Evolutionary conservation across 2,329 filamentous ascomycete species (phyloP).

Genomic region (Lasiodiplodia gonubiensis): DNA sequence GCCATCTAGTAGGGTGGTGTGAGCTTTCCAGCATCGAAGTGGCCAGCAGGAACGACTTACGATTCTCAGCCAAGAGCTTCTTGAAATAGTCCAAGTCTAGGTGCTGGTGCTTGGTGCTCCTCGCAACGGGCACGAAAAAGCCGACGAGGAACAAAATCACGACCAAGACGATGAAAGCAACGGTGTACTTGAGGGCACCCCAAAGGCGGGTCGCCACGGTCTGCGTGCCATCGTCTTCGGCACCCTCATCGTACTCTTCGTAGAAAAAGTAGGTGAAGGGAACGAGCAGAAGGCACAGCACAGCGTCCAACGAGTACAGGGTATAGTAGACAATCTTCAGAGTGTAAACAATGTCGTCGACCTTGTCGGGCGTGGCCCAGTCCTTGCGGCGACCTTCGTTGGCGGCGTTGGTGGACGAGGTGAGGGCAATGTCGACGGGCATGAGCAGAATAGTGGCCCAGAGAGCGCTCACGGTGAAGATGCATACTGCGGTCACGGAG

Average conservation of each 20-base stretch:
- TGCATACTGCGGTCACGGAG: slow-evolving; percentile 81
- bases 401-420: slow-evolving; percentile 82
- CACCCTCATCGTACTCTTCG: slow-evolving; percentile 94
- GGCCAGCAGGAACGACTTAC: slow-evolving; percentile 50
- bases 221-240: slow-evolving; percentile 77
- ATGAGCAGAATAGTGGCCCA: slow-evolving; percentile 91
- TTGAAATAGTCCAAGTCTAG: slow-evolving; percentile 92
- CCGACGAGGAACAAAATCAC: slow-evolving; percentile 87
- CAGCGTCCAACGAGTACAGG: slow-evolving; percentile 87
- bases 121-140: slow-evolving; percentile 88
- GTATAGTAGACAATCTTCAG: slow-evolving; percentile 91
- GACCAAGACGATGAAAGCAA: slow-evolving; percentile 80
- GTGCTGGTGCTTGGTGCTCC: slow-evolving; percentile 64
- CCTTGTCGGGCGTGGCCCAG: slow-evolving; percentile 85
- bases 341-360: slow-evolving; percentile 78
- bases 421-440: slow-evolving; percentile 92
- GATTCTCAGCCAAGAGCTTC: slow-evolving; percentile 79
- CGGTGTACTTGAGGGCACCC: slow-evolving; percentile 89
- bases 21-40: not conserved
- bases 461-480: slow-evolving; percentile 83
- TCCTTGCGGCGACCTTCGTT: slow-evolving; percentile 84
- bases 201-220: slow-evolving; percentile 73
- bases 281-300: slow-evolving; percentile 86
- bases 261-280: slow-evolving; percentile 99
- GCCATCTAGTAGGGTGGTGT: slow-evolving; percentile 61